Conservation (phyloP, 1,284 basidiomycete genomes). For the Coniophora puteana region DNA sequence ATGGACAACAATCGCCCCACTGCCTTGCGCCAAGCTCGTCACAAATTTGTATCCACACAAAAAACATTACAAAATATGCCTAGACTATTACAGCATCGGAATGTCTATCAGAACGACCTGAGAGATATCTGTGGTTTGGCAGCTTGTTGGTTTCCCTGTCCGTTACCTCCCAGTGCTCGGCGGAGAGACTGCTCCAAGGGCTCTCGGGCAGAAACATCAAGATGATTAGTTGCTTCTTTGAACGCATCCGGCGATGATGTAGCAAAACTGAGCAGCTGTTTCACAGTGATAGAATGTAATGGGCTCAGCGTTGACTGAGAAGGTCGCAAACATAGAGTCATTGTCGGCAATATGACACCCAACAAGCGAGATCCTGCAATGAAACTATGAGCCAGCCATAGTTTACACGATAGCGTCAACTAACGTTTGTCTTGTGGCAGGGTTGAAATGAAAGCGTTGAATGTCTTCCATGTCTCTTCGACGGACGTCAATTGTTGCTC, state of each 20-base stretch:
- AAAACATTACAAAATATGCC: too few relatives aligned
- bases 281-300: slow-evolving; percentile 62
- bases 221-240: slow-evolving; percentile 78
- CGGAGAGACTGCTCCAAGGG: slow-evolving; percentile 78
- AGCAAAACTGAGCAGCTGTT: slow-evolving; percentile 77
- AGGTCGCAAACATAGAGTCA: slow-evolving; percentile 72
- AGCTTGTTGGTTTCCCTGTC: slow-evolving; percentile 29
- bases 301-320: slow-evolving; percentile 40
- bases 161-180: slow-evolving; percentile 58
- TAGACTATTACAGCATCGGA: too few relatives aligned
- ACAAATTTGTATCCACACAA: too few relatives aligned
- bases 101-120: slow-evolving; percentile 65
- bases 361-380: slow-evolving; percentile 63
- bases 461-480: slow-evolving; percentile 80
- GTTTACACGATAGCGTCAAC: slow-evolving; percentile 23
- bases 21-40: too few relatives aligned
- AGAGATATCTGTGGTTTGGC: slow-evolving; percentile 78
- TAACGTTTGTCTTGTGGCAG: slow-evolving; percentile 63
- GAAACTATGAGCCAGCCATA: slow-evolving; percentile 6
- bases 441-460: slow-evolving; percentile 61
- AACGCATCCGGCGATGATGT: slow-evolving; percentile 74
- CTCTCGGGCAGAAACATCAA: slow-evolving; percentile 60
- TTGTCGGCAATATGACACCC: slow-evolving; percentile 76
- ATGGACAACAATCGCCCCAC: not conserved
- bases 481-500: slow-evolving; percentile 60